Percentiles rank a stretch among this genome's conserved stretches.
These are phyloP conservation scores for Ophiostoma novo-ulmi DNA, from an alignment of 2,329 filamentous ascomycete species.

Conservation along the genomic window DNA sequence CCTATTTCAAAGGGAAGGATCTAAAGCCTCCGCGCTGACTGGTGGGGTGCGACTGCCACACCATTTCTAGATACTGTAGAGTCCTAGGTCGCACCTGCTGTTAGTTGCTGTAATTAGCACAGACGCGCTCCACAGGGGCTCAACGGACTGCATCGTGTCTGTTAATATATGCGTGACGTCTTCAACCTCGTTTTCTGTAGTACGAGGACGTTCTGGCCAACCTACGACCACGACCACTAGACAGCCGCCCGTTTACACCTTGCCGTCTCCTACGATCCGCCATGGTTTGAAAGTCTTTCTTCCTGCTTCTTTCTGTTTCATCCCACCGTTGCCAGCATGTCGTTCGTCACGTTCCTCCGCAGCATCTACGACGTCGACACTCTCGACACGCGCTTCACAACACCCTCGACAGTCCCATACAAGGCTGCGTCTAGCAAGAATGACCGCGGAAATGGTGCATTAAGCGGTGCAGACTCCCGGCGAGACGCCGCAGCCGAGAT, in stretches of 20 bases:
- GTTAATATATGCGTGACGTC: conserved; percentile 12
- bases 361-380: conserved; percentile 47
- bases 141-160: conserved; percentile 14
- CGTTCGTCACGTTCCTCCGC: conserved; percentile 44
- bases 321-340: conserved; percentile 25
- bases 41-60: conserved; percentile 17
- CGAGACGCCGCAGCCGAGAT: conserved; percentile 28
- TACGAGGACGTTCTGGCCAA: not conserved
- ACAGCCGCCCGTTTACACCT: not conserved
- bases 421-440: conserved; percentile 45
- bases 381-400: conserved; percentile 50
- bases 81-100: not conserved
- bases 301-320: not conserved
- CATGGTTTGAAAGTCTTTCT: conserved; percentile 18
- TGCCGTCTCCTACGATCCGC: not conserved
- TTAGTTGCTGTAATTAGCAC: not conserved
- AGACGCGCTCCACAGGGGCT: not conserved
- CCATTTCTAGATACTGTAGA: not conserved
- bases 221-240: not conserved
- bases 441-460: conserved; percentile 36
- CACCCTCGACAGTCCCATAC: conserved; percentile 63
- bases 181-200: not conserved
- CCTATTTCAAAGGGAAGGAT: conserved; percentile 7
- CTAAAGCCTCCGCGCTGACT: conserved; percentile 20
- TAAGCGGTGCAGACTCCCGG: conserved; percentile 27